phyloP scores from a whole-genome alignment of 139 green algal genomes.

The Bryopsis sp. region DNA sequence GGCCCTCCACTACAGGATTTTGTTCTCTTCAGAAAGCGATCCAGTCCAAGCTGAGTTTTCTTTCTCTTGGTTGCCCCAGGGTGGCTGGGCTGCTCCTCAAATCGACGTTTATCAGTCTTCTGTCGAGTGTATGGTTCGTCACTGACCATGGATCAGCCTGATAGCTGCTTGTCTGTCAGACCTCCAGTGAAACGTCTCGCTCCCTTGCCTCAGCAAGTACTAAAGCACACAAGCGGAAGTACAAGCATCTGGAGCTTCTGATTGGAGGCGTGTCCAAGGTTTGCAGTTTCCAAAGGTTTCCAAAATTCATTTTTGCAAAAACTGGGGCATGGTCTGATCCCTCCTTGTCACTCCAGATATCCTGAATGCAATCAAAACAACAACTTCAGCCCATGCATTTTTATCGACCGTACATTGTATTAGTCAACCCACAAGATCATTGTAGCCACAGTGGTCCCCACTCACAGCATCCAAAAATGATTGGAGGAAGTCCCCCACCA shows the following conservation, averaged over 20 bases:
- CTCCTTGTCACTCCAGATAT: conserved; percentile 42
- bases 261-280: background rate
- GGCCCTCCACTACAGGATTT: no score
- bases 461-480: conserved; percentile 14
- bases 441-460: no score
- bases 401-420: background rate
- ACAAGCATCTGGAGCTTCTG: background rate
- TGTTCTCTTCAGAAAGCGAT: no score
- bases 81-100: no score
- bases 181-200: background rate
- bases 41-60: no score
- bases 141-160: no score
- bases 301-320: conserved; percentile 29
- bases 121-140: no score
- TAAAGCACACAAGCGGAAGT: no score
- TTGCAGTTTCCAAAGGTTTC: background rate
- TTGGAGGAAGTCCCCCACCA: conserved; percentile 46
- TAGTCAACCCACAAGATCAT: background rate
- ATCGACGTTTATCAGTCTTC: no score
- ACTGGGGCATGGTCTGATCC: conserved; percentile 68
- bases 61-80: no score
- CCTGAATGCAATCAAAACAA: conserved; percentile 20
- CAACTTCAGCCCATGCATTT: no score
- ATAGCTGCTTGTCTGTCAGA: background rate
- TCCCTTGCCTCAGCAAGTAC: background rate